These are phyloP conservation scores for Theileria sp. DNA, from an alignment of 169 alveolate species.

Conservation along the genomic window DNA sequence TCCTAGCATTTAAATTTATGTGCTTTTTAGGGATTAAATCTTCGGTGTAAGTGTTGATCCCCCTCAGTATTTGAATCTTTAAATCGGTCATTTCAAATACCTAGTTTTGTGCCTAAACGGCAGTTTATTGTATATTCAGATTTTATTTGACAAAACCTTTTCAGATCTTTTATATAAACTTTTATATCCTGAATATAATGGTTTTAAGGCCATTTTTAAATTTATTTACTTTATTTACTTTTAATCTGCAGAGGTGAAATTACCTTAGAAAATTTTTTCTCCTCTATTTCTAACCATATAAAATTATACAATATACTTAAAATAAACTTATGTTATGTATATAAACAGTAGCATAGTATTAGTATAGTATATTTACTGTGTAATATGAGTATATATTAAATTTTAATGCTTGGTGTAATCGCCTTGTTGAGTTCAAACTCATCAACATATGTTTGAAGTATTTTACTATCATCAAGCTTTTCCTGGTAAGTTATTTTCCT, in stretches of 20 bases:
- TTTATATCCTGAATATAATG: not conserved
- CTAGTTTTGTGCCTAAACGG: not conserved
- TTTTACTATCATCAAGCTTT: conserved; percentile 52
- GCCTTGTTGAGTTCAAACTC: conserved; percentile 64
- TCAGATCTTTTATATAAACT: not conserved
- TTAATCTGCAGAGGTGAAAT: not conserved
- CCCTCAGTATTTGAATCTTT: not conserved
- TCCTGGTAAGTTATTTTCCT: conserved; percentile 66
- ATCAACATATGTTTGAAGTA: conserved; percentile 72
- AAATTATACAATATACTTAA: not conserved
- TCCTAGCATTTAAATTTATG: conserved; percentile 5
- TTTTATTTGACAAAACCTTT: not conserved
- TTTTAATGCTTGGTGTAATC: not conserved
- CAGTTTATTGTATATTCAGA: not conserved
- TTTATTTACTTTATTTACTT: not conserved
- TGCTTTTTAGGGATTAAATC: not conserved
- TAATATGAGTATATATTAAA: not conserved
- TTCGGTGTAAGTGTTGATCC: not conserved
- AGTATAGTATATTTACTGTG: too few relatives aligned
- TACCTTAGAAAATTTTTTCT: not conserved
- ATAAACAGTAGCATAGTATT: too few relatives aligned
- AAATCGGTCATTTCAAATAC: not conserved
- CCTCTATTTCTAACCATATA: not conserved
- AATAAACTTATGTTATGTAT: too few relatives aligned
- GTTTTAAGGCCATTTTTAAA: not conserved